Percentiles rank a stretch among this genome's conserved stretches.
Conservation (phyloP, 2,329 filamentous ascomycete species). For the Colletotrichum horii region DNA sequence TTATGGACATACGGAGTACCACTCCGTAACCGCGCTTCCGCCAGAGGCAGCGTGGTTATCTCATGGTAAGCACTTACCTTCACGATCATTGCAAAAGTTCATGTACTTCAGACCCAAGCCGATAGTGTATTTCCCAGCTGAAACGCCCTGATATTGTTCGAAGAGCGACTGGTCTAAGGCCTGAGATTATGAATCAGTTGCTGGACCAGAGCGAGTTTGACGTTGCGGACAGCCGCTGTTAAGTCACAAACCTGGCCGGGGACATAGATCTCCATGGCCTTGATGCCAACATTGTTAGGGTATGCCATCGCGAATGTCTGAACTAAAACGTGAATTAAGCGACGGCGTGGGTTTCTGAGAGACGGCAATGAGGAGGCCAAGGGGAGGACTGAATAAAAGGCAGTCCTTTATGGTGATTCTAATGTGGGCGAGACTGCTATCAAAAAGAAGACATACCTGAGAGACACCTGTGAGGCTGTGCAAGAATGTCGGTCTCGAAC, state of each 20-base stretch:
- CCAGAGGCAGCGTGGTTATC: background rate
- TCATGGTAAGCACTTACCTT: constrained; percentile 61
- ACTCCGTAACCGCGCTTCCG: constrained; percentile 21
- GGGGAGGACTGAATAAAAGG: background rate
- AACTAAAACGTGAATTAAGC: background rate
- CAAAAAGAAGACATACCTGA: background rate
- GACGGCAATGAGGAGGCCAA: accelerated
- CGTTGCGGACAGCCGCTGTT: constrained; percentile 24
- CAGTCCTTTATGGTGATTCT: background rate
- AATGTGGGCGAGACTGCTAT: background rate
- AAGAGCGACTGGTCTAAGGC: constrained; percentile 84
- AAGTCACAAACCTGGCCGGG: constrained; percentile 74
- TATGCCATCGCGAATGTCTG: constrained; percentile 62
- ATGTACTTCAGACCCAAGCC: constrained; percentile 90
- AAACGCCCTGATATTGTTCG: constrained; percentile 85
- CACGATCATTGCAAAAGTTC: constrained; percentile 89
- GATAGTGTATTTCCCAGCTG: constrained; percentile 86
- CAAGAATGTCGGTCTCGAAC: background rate
- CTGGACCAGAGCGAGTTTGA: background rate
- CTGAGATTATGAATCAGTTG: constrained; percentile 42
- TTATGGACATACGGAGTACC: constrained; percentile 52
- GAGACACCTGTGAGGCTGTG: background rate
- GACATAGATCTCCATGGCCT: constrained; percentile 91
- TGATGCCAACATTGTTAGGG: constrained; percentile 88
- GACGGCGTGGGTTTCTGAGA: background rate